A percentile compares a stretch with the other conserved stretches of the same genome.
phyloP scores from a whole-genome alignment of 2,329 filamentous ascomycete species.

The Zasmidium cellare region DNA sequence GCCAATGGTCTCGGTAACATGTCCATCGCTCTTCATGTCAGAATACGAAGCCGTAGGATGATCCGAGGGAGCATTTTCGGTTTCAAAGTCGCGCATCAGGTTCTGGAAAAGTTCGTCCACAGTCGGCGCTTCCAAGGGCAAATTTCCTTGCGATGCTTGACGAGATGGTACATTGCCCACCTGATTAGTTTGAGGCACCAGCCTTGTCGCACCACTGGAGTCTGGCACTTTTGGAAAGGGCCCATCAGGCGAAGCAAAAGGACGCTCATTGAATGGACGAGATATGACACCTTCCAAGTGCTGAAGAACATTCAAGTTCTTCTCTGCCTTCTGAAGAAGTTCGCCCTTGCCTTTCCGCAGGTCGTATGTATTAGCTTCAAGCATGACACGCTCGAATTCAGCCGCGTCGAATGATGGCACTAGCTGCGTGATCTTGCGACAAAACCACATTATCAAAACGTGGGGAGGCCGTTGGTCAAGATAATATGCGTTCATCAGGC shows the following conservation, averaged over 20 bases:
- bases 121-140: no score
- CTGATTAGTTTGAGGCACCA: no score
- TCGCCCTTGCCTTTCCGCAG: conserved; percentile 18
- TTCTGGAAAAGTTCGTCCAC: no score
- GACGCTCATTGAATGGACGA: not conserved
- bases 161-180: no score
- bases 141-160: no score
- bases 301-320: conserved; percentile 2
- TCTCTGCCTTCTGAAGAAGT: conserved; percentile 2
- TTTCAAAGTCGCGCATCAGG: no score
- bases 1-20: no score
- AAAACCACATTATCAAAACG: conserved; percentile 27
- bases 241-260: not conserved
- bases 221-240: no score
- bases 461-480: conserved; percentile 28
- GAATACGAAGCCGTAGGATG: no score
- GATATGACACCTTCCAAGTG: not conserved
- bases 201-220: no score
- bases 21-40: no score
- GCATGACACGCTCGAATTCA: conserved; percentile 22
- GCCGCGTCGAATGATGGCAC: conserved; percentile 21
- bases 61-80: no score
- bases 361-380: conserved; percentile 29
- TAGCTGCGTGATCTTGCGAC: conserved; percentile 18
- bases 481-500: conserved; percentile 29